Evolutionary conservation across 805 yeast species (phyloP).

Genomic region (Metschnikowia cubensis): DNA sequence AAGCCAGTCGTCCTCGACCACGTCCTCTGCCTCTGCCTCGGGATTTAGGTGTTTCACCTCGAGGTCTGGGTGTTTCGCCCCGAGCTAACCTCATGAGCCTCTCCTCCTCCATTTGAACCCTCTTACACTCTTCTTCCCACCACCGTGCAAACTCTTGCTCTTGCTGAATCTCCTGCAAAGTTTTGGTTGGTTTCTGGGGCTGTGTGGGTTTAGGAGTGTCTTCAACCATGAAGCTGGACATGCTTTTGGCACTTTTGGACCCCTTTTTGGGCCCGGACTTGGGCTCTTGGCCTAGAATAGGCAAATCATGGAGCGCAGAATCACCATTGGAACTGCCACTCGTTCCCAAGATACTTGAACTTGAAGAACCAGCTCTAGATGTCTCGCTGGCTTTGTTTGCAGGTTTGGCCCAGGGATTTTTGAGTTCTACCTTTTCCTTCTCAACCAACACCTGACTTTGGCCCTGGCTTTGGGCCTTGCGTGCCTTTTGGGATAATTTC

Average conservation of each 20-base stretch:
- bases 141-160: conserved; percentile 83
- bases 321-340: neutral
- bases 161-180: conserved; percentile 67
- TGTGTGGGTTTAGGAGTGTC: conserved; percentile 33
- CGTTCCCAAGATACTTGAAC: neutral
- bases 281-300: conserved; percentile 19
- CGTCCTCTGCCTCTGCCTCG: conserved; percentile 12
- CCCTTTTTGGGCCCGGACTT: conserved; percentile 1
- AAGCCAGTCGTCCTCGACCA: neutral
- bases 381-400: neutral
- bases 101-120: conserved; percentile 46
- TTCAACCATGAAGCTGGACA: conserved; percentile 44
- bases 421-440: conserved; percentile 1
- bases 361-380: neutral
- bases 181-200: conserved; percentile 29
- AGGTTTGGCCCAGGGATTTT: conserved; percentile 11
- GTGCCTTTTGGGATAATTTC: conserved; percentile 57
- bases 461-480: conserved; percentile 19
- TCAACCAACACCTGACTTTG: neutral
- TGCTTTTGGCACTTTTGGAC: conserved; percentile 13
- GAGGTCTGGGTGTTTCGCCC: neutral
- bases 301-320: conserved; percentile 12
- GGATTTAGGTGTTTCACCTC: neutral
- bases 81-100: neutral
- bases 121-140: conserved; percentile 80